These are phyloP conservation scores for Nakataea oryzae DNA, from an alignment of 2,329 filamentous ascomycete genomes.

Conservation along the genomic window DNA sequence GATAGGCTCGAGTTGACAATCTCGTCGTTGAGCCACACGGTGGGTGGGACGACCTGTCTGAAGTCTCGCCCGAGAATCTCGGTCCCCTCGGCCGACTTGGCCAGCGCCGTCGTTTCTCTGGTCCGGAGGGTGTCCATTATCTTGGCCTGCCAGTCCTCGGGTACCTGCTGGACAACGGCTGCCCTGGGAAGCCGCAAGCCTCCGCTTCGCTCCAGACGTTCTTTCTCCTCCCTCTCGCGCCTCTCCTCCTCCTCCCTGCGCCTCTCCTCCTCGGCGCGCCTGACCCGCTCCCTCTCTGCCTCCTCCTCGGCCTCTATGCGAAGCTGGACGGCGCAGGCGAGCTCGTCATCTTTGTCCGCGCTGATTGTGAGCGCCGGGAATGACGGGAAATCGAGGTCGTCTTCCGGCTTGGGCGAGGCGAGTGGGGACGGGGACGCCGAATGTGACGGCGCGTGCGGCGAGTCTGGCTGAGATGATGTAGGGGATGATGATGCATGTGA, in stretches of 20 bases:
- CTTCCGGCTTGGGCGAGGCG: not conserved
- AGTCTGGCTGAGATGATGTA: not conserved
- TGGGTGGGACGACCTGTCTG: slow-evolving; percentile 43
- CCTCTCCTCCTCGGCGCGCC: not conserved
- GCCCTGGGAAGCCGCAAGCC: slow-evolving; percentile 16
- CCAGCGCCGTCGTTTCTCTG: slow-evolving; percentile 23
- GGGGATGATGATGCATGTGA: not conserved
- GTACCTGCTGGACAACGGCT: slow-evolving; percentile 18
- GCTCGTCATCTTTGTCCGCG: slow-evolving; percentile 5
- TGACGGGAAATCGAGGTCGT: not conserved
- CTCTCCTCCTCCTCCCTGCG: not conserved
- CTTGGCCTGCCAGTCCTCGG: slow-evolving; percentile 23
- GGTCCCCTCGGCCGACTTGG: slow-evolving; percentile 35
- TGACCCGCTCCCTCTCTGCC: not conserved
- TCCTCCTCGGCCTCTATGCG: not conserved
- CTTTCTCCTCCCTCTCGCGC: slow-evolving; percentile 9
- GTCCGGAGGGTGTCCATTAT: slow-evolving; percentile 25
- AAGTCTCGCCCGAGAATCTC: slow-evolving; percentile 50
- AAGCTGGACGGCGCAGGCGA: not conserved
- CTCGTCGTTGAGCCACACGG: slow-evolving; percentile 67
- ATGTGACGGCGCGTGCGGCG: not conserved
- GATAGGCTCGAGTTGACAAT: slow-evolving; percentile 58
- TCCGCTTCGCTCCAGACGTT: slow-evolving; percentile 8
- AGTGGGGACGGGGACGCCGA: not conserved
- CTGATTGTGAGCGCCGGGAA: slow-evolving; percentile 5